Conservation (phyloP, 2,329 filamentous ascomycete genomes). For the Diplocarpon rosae region DNA sequence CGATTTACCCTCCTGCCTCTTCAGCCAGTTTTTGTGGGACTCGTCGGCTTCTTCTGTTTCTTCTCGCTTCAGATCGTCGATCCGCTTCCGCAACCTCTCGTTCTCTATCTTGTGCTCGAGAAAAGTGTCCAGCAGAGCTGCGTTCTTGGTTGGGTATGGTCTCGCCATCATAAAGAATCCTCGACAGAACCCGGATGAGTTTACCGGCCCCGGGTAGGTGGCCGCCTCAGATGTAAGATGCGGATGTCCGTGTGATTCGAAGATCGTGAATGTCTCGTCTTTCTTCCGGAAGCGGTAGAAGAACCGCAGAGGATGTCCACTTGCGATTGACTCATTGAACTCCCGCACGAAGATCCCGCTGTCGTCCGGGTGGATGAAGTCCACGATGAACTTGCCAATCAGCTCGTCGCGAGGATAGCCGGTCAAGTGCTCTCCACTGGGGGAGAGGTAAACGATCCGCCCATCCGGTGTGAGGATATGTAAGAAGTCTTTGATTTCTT, state of each 20-base stretch:
- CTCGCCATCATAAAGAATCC: slow-evolving; percentile 91
- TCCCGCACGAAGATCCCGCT: slow-evolving; percentile 73
- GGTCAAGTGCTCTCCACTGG: slow-evolving; percentile 62
- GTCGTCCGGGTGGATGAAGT: slow-evolving; percentile 81
- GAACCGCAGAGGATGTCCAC: slow-evolving; percentile 66
- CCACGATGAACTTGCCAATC: slow-evolving; percentile 62
- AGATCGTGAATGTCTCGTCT: slow-evolving; percentile 64
- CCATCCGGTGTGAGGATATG: slow-evolving; percentile 81
- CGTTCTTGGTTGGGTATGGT: slow-evolving; percentile 82
- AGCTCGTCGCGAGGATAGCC: slow-evolving; percentile 65
- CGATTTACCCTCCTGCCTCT: slow-evolving; percentile 41
- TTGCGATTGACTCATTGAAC: slow-evolving; percentile 80
- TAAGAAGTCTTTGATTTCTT: slow-evolving; percentile 80
- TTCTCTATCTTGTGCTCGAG: slow-evolving; percentile 96
- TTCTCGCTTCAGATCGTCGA: slow-evolving; percentile 74
- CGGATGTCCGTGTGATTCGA: slow-evolving; percentile 87
- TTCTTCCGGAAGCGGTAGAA: slow-evolving; percentile 76
- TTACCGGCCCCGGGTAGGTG: slow-evolving; percentile 46
- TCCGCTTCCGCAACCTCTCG: slow-evolving; percentile 71
- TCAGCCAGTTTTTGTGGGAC: slow-evolving; percentile 48
- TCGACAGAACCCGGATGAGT: slow-evolving; percentile 62
- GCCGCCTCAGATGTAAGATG: slow-evolving; percentile 66
- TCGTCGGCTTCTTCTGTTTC: slow-evolving; percentile 71
- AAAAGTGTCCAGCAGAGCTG: slow-evolving; percentile 78
- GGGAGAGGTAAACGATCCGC: slow-evolving; percentile 75